Evolutionary conservation across 2,329 filamentous ascomycete species (phyloP), one percentile per base, ranked within the genome.

Genomic region (Rhynchosporium secalis): DNA sequence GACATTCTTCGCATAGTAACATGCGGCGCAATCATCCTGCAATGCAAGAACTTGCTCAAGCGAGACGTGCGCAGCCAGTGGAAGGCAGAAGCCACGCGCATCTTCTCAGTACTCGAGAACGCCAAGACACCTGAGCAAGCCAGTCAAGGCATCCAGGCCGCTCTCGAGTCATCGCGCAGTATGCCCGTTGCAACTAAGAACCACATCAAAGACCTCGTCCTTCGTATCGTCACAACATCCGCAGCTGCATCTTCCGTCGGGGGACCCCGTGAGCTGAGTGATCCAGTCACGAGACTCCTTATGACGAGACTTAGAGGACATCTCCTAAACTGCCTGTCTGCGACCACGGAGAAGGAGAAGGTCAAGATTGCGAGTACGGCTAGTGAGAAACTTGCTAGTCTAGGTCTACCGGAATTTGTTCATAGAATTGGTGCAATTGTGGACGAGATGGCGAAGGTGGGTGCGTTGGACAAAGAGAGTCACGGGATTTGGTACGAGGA

Each of bases 31-130:
- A 88, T 94, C 54, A 78, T 93, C 33, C 78, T 94, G 13, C 91
- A 92, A 57, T 89, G 88, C 75, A 95, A 95, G 78, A 94, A 92
- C 69, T 79, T 94, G 7, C 82, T 95, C 38, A 93, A 92, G 76
- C 86, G 91, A 15, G 90, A 94, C 71, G 89, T 92, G 3, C 86
- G 91, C 49, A 83, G 84, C 12, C 86, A 88, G 26, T 95, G 91
- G 91, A 91, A 88, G 75, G 84, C 80, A 29, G 88, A 93, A 75
- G 88, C 89, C 0, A 78, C 80, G 2, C 85, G 90, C n/a, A 84
- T 93, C 66, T 85, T 89, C 78, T 77, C 83, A 1, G 83, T 91
- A 0, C 81, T 93, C 10, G 87, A 89, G 66, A 83, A 80, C 47
- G 77, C 81, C 2, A 80, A 77, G 61, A 68, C 76, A 1, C 69